phyloP scores from a whole-genome alignment of 805 yeast species.

The Suhomyces pyralidae region DNA sequence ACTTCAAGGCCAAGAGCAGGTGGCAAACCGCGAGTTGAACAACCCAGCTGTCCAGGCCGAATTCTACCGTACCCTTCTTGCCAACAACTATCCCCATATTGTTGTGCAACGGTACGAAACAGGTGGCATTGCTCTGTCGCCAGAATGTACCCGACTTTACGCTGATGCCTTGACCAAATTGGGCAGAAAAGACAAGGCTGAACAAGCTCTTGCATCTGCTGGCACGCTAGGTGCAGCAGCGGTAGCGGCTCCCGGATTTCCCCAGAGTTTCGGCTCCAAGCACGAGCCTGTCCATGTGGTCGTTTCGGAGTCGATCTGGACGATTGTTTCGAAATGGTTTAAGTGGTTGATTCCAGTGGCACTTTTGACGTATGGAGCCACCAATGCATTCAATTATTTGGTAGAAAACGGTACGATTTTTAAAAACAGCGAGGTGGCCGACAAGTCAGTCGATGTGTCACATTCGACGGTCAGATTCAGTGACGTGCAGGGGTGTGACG shows the following conservation, averaged over 20 bases:
- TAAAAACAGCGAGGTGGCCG: slow-evolving; percentile 68
- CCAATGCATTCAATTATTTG: slow-evolving; percentile 71
- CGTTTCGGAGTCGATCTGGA: slow-evolving; percentile 78
- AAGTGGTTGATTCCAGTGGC: slow-evolving; percentile 86
- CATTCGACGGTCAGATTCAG: slow-evolving; percentile 83
- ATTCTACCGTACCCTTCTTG: slow-evolving; percentile 71
- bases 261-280: slow-evolving; percentile 55
- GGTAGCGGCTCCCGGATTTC: slow-evolving; percentile 10
- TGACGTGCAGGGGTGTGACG: slow-evolving; percentile 97
- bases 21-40: slow-evolving; percentile 73
- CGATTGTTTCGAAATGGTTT: slow-evolving; percentile 79
- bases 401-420: slow-evolving; percentile 81
- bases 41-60: slow-evolving; percentile 77
- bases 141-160: slow-evolving; percentile 76
- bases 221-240: not conserved
- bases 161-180: slow-evolving; percentile 74
- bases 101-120: slow-evolving; percentile 94
- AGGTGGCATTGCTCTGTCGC: slow-evolving; percentile 82
- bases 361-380: slow-evolving; percentile 73
- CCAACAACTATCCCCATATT: slow-evolving; percentile 88
- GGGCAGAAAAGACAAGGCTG: slow-evolving; percentile 79
- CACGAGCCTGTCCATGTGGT: slow-evolving; percentile 92
- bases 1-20: slow-evolving; percentile 60
- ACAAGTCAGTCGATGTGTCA: slow-evolving; percentile 77
- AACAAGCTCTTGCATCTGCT: slow-evolving; percentile 42